phyloP scores from a whole-genome alignment of 2,329 filamentous ascomycete genomes.

The Triangularia setosa region DNA sequence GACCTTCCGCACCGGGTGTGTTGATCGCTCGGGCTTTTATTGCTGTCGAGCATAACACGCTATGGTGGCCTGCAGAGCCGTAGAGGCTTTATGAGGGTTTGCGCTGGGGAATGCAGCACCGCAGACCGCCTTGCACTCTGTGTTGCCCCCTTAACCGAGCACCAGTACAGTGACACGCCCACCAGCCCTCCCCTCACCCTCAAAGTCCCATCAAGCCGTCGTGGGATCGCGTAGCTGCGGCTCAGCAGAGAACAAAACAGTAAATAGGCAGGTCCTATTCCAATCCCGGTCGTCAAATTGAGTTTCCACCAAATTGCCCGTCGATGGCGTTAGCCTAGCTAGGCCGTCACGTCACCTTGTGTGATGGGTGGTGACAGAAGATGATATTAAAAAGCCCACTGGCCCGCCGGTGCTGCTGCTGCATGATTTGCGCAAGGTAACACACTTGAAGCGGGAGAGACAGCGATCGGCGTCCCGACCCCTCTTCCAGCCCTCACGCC shows the following conservation, averaged over 20 bases:
- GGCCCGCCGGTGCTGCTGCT: not conserved
- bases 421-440: not conserved
- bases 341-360: constrained; percentile 15
- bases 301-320: not conserved
- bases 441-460: not conserved
- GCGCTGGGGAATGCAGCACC: not conserved
- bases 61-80: not conserved
- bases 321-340: constrained; percentile 18
- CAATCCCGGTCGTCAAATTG: not conserved
- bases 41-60: not conserved
- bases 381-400: constrained; percentile 7
- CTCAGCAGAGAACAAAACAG: not conserved
- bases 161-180: not conserved
- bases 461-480: constrained; percentile 2
- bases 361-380: not conserved
- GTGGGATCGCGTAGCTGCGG: not conserved
- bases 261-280: not conserved
- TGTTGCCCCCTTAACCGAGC: not conserved
- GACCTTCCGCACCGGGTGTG: not conserved
- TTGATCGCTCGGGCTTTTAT: not conserved
- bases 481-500: not conserved
- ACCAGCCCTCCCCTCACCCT: too few relatives aligned
- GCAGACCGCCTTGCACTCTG: not conserved
- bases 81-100: not conserved
- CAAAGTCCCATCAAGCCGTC: too few relatives aligned